A percentile compares a stretch with the other conserved stretches of the same genome.
Evolutionary conservation across 2,329 filamentous ascomycete species (phyloP).

Genomic region (Byssoonygena ceratinophila): DNA sequence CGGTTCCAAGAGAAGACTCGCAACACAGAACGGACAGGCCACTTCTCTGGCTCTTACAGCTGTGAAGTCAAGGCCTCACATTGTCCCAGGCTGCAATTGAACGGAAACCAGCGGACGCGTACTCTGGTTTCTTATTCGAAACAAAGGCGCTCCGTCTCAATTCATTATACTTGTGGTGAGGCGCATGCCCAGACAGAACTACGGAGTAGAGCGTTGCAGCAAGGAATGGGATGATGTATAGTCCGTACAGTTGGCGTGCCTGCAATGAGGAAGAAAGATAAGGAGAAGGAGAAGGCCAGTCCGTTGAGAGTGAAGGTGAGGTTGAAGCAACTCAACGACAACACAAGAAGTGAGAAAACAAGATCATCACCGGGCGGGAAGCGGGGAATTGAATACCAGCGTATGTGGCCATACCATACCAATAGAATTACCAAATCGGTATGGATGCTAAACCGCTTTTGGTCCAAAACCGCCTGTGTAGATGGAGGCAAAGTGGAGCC

Average conservation of each 20-base stretch:
- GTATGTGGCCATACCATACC: background rate
- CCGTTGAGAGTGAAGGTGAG: too few relatives aligned
- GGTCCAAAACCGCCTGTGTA: background rate
- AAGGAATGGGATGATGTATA: too few relatives aligned
- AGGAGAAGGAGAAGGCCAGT: too few relatives aligned
- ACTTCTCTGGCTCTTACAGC: background rate
- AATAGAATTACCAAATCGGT: background rate
- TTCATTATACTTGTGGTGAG: background rate
- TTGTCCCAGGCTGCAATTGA: too few relatives aligned
- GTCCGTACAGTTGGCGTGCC: too few relatives aligned
- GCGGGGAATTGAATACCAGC: background rate
- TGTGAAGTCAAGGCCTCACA: too few relatives aligned
- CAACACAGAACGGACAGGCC: background rate
- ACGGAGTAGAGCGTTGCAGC: too few relatives aligned
- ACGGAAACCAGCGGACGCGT: background rate
- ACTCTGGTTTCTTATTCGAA: background rate
- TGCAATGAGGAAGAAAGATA: too few relatives aligned
- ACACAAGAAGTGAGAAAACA: background rate
- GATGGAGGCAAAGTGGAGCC: background rate
- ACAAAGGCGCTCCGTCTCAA: background rate
- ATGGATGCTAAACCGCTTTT: conserved; percentile 1
- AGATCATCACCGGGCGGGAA: too few relatives aligned
- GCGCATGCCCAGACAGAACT: background rate
- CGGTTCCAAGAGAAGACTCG: background rate
- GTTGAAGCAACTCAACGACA: too few relatives aligned